phyloP scores from a whole-genome alignment of 176 grass and related monocot genomes.

The Canna indica region DNA sequence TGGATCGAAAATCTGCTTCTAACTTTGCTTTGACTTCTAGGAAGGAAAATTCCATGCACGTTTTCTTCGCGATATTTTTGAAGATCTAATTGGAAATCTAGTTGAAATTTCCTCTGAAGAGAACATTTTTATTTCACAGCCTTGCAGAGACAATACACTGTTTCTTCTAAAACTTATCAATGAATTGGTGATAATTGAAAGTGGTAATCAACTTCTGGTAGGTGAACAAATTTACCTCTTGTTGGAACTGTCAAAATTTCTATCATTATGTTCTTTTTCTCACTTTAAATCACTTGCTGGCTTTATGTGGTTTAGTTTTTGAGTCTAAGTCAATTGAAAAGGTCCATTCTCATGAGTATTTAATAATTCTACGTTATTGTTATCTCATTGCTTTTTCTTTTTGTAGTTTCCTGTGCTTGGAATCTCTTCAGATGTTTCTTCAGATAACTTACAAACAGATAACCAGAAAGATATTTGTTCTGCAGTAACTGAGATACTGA shows the following conservation, averaged over 20 bases:
- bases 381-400: constrained; percentile 4
- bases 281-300: neutral
- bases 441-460: constrained; percentile 31
- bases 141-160: constrained; percentile 67
- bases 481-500: constrained; percentile 40
- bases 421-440: constrained; percentile 33
- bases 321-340: no score
- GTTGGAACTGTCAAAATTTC: constrained; percentile 5
- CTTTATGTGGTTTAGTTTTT: no score
- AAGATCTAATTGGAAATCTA: constrained; percentile 58
- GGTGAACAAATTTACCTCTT: constrained; percentile 28
- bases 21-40: constrained; percentile 22
- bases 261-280: neutral
- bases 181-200: constrained; percentile 69
- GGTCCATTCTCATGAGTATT: no score
- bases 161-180: constrained; percentile 83
- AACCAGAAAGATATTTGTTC: constrained; percentile 34
- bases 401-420: constrained; percentile 41
- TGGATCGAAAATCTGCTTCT: constrained; percentile 21
- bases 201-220: constrained; percentile 69
- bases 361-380: neutral
- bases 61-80: constrained; percentile 63
- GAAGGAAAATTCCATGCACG: constrained; percentile 27
- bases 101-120: constrained; percentile 57
- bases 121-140: constrained; percentile 80